phyloP scores from a whole-genome alignment of 1,284 basidiomycete genomes.

The Athelia psychrophila region DNA sequence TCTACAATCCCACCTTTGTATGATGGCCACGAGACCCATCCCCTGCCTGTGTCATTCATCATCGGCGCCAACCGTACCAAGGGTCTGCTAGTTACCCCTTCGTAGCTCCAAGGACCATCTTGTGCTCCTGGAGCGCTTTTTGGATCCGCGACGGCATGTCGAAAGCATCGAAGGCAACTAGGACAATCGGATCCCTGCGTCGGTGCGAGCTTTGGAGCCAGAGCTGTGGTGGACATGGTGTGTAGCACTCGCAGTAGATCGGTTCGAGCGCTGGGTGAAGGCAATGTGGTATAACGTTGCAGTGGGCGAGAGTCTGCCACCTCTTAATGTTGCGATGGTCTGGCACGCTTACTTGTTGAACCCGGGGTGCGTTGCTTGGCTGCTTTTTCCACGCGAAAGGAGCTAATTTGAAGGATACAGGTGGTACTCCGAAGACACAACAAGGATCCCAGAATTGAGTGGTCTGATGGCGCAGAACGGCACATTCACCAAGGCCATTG shows the following conservation, averaged over 20 bases:
- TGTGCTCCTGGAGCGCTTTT: constrained; percentile 9
- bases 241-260: constrained; percentile 18
- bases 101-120: constrained; percentile 17
- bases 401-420: constrained; percentile 17
- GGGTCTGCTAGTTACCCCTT: constrained; percentile 8
- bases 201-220: constrained; percentile 4
- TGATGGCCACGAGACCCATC: too few species aligned
- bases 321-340: constrained; percentile 45
- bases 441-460: constrained; percentile 23
- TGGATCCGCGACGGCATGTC: constrained; percentile 5
- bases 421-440: constrained; percentile 39
- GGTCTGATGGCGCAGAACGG: constrained; percentile 18
- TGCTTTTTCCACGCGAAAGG: not conserved
- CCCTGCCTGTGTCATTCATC: constrained; percentile 10
- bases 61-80: constrained; percentile 7
- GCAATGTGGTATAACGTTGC: constrained; percentile 7
- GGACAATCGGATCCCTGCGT: constrained; percentile 4
- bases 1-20: too few species aligned
- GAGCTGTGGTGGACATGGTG: constrained; percentile 20
- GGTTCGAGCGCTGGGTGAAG: constrained; percentile 30
- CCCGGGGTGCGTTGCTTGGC: constrained; percentile 36
- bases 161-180: constrained; percentile 6
- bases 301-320: constrained; percentile 30
- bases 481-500: constrained; percentile 22
- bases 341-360: constrained; percentile 52